These are phyloP conservation scores for Pseudoperonospora humuli DNA, from an alignment of 352 stramenopile genomes.

Conservation along the genomic window DNA sequence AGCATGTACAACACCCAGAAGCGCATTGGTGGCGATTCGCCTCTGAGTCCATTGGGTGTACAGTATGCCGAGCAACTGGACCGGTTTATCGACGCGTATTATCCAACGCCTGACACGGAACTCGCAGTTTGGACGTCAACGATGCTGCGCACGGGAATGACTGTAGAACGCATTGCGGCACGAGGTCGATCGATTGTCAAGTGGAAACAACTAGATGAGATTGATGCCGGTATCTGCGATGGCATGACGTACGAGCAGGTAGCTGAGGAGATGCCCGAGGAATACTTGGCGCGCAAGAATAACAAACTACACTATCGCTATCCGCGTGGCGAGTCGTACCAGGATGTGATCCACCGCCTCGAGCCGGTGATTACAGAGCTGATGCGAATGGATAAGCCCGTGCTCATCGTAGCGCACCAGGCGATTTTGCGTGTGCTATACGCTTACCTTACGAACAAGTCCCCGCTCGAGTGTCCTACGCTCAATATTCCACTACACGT, in stretches of 20 bases:
- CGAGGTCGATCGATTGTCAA: conserved; percentile 58
- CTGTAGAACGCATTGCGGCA: conserved; percentile 81
- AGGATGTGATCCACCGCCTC: conserved; percentile 95
- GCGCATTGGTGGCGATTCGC: conserved; percentile 94
- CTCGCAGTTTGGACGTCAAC: conserved; percentile 95
- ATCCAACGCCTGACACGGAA: conserved; percentile 65
- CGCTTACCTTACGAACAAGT: conserved; percentile 93
- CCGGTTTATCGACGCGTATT: conserved; percentile 88
- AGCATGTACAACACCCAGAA: conserved; percentile 97
- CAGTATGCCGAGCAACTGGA: conserved; percentile 93
- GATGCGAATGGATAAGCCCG: conserved; percentile 90
- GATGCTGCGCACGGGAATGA: conserved; percentile 94
- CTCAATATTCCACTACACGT: conserved; percentile 91
- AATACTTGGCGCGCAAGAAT: conserved; percentile 90
- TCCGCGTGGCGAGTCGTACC: conserved; percentile 93
- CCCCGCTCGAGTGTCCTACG: conserved; percentile 88
- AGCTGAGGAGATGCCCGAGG: conserved; percentile 90
- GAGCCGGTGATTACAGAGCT: conserved; percentile 96
- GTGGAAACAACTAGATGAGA: conserved; percentile 92
- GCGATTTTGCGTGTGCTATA: conserved; percentile 94
- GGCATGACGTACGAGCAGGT: conserved; percentile 98
- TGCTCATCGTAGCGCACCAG: conserved; percentile 93
- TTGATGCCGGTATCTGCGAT: conserved; percentile 95
- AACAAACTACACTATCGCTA: conserved; percentile 85
- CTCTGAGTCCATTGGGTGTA: conserved; percentile 86